Evolutionary conservation across 768 basidiomycete genomes (phyloP).

Genomic region (Fomitopsis pulvina): DNA sequence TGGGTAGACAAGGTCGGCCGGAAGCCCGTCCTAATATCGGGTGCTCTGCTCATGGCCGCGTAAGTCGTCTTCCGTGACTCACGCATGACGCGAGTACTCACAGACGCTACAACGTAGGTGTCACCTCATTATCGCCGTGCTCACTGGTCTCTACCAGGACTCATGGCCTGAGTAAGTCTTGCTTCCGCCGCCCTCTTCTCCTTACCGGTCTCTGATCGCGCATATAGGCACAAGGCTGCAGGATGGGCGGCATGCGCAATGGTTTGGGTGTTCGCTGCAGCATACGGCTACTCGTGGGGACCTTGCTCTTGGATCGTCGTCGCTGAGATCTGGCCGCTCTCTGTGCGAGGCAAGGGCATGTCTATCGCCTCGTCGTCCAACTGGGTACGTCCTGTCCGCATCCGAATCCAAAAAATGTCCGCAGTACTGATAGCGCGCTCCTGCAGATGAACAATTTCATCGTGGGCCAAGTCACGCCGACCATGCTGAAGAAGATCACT

Average conservation of each 20-base stretch:
- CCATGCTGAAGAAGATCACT: conserved; percentile 57
- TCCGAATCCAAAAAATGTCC: background rate
- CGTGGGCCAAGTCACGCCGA: conserved; percentile 65
- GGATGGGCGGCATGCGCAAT: conserved; percentile 68
- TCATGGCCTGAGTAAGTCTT: conserved; percentile 34
- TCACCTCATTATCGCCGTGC: conserved; percentile 63
- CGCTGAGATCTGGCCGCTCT: conserved; percentile 69
- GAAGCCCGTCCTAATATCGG: conserved; percentile 67
- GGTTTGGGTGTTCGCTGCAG: conserved; percentile 73
- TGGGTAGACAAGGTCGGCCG: conserved; percentile 74
- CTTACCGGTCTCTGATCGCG: background rate
- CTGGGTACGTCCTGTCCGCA: conserved; percentile 39
- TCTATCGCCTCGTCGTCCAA: conserved; percentile 72
- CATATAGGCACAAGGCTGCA: conserved; percentile 33
- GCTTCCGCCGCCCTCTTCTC: background rate
- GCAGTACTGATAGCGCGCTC: background rate
- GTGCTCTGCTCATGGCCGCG: conserved; percentile 66
- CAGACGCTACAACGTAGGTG: conserved; percentile 32
- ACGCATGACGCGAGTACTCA: background rate
- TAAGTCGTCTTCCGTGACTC: conserved; percentile 21
- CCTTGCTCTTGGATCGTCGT: conserved; percentile 75
- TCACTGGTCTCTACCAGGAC: conserved; percentile 52
- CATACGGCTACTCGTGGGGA: conserved; percentile 73
- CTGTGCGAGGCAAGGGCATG: conserved; percentile 68
- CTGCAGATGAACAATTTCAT: conserved; percentile 73